Base-by-base conservation (phyloP, 371 early-diverging fungal genomes). In the Mortierella sp. region DNA sequence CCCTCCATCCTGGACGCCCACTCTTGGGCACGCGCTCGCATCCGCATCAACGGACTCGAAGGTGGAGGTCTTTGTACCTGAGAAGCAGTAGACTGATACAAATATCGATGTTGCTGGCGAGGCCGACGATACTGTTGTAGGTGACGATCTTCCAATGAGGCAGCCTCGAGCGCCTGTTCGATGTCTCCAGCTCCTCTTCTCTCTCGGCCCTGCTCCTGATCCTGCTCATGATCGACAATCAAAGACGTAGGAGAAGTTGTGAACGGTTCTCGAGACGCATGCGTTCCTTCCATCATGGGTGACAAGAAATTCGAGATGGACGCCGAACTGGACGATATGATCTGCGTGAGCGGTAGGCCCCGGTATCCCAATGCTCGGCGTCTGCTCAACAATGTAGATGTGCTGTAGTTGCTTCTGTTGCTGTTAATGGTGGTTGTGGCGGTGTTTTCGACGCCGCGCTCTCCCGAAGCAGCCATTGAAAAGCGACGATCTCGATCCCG, bases 1-100 rank as follows among this genome's bases (percentile, higher is more conserved):
- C 78, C 78, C 13, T 83, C 80, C 69, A 79, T 72, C 3, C 75
- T 54, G 40, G 43, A 51, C 5, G 83, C 77, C 79, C 83, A 80
- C 16, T 72, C 77, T 28, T 72, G 77, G 28, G 69, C 57, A 31
- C 69, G 75, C n/a, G 48, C 72, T 21, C 72, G 71, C 19, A 48
- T 57, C 72, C 51, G n/a, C 77, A 46, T 71, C 71, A 57, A 54
- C 3, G 54, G 10, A 31, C 34, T 73, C 44, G 73, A 51, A 31
- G 64, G 64, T 37, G 64, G 64, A 24, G 64, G 64, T 37, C 64
- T 34, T 21, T 64, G 26, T 53, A 6, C 53, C 21, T 14, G 48
- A 1, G 34, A 21, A 37, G 13, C 37, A 13, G 34, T 53, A 11
- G 54, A 19, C 31, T 31, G 51, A 13, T 1, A 16, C 61, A 28